Conservation (phyloP, 1,284 basidiomycete genomes). For the Gymnopus androsaceus region DNA sequence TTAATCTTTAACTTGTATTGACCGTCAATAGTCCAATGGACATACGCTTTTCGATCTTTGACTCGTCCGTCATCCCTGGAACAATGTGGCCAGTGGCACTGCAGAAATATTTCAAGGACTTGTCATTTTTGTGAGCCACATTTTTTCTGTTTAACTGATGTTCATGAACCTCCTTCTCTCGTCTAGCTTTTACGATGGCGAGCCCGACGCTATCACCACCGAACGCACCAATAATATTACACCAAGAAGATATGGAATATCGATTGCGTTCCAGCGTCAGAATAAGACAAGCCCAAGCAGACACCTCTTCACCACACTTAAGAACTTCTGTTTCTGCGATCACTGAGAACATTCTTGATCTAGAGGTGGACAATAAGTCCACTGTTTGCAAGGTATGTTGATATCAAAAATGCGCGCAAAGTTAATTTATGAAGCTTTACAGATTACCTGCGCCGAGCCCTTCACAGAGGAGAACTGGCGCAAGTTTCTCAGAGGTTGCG, state of each 20-base stretch:
- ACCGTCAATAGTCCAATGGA: constrained; percentile 58
- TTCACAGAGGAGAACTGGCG: constrained; percentile 48
- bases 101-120: constrained; percentile 40
- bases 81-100: constrained; percentile 45
- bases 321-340: constrained; percentile 25
- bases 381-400: constrained; percentile 55
- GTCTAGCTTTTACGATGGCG: constrained; percentile 39
- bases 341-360: constrained; percentile 52
- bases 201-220: constrained; percentile 39
- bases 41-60: constrained; percentile 44
- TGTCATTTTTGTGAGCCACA: constrained; percentile 48
- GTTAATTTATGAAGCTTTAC: constrained; percentile 4
- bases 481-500: constrained; percentile 55
- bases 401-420: background rate
- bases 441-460: constrained; percentile 51
- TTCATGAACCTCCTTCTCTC: background rate
- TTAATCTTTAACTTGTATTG: too few relatives aligned
- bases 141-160: background rate
- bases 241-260: constrained; percentile 43
- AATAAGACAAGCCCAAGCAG: constrained; percentile 49
- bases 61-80: constrained; percentile 30
- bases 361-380: constrained; percentile 55
- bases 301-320: constrained; percentile 19
- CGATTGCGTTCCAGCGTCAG: constrained; percentile 51
- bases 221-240: constrained; percentile 53